These are phyloP conservation scores for Craspedostauros australis DNA, from an alignment of 108 stramenopile species.

Conservation along the genomic window DNA sequence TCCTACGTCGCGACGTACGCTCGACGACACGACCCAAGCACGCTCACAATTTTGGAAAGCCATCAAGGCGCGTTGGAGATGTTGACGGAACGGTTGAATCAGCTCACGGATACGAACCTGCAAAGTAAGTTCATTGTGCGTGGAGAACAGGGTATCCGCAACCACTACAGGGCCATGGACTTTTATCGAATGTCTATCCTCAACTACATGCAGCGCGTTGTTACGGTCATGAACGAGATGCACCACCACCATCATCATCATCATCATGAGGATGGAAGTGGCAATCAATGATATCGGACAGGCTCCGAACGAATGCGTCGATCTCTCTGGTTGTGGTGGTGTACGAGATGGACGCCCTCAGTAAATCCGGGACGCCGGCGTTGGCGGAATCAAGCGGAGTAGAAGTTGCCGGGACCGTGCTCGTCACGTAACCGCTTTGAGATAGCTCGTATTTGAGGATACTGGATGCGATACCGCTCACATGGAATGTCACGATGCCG, in stretches of 20 bases:
- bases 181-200: constrained; percentile 15
- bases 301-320: constrained; percentile 20
- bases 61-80: constrained; percentile 28
- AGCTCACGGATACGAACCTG: constrained; percentile 21
- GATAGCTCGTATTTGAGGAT: constrained; percentile 11
- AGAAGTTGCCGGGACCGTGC: constrained; percentile 55
- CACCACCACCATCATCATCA: not conserved
- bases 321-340: constrained; percentile 48
- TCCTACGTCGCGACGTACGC: constrained; percentile 18
- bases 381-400: constrained; percentile 56
- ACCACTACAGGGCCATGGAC: constrained; percentile 9
- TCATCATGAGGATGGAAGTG: too few species aligned
- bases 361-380: constrained; percentile 26
- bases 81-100: constrained; percentile 26
- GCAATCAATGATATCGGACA: constrained; percentile 1
- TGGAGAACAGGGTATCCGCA: constrained; percentile 7
- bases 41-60: constrained; percentile 4
- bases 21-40: not conserved
- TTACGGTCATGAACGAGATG: not conserved
- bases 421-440: constrained; percentile 32
- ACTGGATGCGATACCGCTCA: constrained; percentile 12
- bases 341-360: constrained; percentile 59
- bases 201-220: constrained; percentile 14
- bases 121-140: constrained; percentile 6
- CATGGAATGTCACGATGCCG: constrained; percentile 51